A percentile compares a stretch with the other conserved stretches of the same genome.
Conservation (phyloP, 2,329 filamentous ascomycete genomes). For the Hypoxylon sp. region DNA sequence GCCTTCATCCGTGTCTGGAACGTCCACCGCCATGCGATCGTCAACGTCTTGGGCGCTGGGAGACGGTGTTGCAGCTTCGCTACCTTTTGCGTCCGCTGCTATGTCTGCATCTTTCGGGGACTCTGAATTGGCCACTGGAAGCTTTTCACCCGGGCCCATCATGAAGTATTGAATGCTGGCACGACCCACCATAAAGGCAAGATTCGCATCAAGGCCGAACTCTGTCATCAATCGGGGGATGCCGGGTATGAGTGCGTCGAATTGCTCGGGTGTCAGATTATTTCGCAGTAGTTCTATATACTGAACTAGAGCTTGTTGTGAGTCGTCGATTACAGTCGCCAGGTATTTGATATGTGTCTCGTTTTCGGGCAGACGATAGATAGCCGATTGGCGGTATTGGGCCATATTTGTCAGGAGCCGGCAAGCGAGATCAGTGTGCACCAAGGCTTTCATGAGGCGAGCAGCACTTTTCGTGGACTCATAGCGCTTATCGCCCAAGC, state of each 20-base stretch:
- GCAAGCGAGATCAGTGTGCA: conserved; percentile 80
- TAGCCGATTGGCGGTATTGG: conserved; percentile 88
- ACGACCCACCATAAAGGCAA: conserved; percentile 88
- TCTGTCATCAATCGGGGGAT: conserved; percentile 79
- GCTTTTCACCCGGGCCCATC: conserved; percentile 54
- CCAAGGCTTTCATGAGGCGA: conserved; percentile 82
- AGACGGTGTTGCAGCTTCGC: conserved; percentile 42
- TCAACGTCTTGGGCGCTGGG: conserved; percentile 37
- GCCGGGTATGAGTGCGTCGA: conserved; percentile 81
- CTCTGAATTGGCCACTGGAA: conserved; percentile 43
- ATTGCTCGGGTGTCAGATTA: conserved; percentile 80
- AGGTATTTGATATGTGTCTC: conserved; percentile 89
- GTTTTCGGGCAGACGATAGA: conserved; percentile 77
- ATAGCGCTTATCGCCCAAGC: conserved; percentile 84
- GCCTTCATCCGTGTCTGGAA: conserved; percentile 42
- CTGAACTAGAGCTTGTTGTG: conserved; percentile 85
- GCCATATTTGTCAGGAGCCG: conserved; percentile 90
- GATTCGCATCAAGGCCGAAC: conserved; percentile 80
- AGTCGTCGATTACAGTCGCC: conserved; percentile 88
- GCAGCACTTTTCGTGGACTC: conserved; percentile 79
- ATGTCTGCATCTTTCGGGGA: conserved; percentile 63
- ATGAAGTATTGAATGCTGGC: conserved; percentile 78
- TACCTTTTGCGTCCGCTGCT: conserved; percentile 59
- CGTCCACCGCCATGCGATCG: conserved; percentile 51
- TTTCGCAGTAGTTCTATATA: conserved; percentile 90